Base-by-base conservation (phyloP, 108 stramenopile genomes). In the Stephanodiscus triporus region DNA sequence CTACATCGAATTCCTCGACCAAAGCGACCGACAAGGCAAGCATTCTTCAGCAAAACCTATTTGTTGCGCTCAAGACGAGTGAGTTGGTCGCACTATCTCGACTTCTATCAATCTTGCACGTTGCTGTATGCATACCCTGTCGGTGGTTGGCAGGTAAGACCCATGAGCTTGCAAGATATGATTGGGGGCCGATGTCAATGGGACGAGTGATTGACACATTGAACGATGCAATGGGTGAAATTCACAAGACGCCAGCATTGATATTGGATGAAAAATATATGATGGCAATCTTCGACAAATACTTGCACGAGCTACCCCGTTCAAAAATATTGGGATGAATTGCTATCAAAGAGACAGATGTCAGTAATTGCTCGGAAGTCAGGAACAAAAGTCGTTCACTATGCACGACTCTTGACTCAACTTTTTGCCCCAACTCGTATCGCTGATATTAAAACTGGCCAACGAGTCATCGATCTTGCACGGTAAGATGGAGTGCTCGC, bases 1-100 rank as follows among this genome's bases (percentile, higher is more conserved):
- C n/a, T n/a, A n/a, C n/a, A n/a, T n/a, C n/a, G 32, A 74, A 23
- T 74, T 74, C 73, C 34, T 74, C 26, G 64, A 74, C 23, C 42
- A 63, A n/a, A 36, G 30, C 1, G 3, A 63, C 29, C 29, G 20
- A 53, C 19, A 17, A 29, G 29, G 64, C 58, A 47, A 71, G 48
- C 58, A 67, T 26, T 22, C n/a, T n/a, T n/a, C n/a, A n/a, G 64
- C n/a, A n/a, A n/a, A n/a, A n/a, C n/a, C n/a, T n/a, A 13, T 74
- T 65, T 45, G 30, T 55, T 37, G 43, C 50, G 3, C 57, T 74
- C 9, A 45, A 51, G 10, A 66, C 73, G 26, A 24, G 8, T 19
- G 72, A 73, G 48, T 63, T 73, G 72, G 63, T 56, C 50, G 66
- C 66, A 36, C 47, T 68, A 9, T 40, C 73, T 19, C 63, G 50